Evolutionary conservation across 2,329 filamentous ascomycete species (phyloP).

Genomic region (Ophiostoma ulmi): DNA sequence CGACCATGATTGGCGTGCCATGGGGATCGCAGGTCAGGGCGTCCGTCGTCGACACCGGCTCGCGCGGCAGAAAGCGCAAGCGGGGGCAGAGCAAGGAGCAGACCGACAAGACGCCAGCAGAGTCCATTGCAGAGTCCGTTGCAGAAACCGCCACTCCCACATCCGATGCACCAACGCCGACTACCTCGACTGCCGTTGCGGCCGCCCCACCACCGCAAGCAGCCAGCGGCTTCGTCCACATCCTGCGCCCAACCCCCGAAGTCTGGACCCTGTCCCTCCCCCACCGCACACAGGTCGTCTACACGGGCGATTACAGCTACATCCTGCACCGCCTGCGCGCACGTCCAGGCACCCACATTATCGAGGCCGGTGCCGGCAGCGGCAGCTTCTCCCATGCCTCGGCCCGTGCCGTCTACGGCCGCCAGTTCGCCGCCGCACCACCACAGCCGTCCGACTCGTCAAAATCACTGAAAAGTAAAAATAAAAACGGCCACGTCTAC

Average conservation of each 20-base stretch:
- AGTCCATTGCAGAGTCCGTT: neutral
- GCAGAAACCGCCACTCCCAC: slow-evolving; percentile 1
- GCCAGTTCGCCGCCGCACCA: neutral
- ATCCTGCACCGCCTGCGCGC: slow-evolving; percentile 71
- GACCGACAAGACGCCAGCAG: neutral
- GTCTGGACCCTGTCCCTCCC: slow-evolving; percentile 76
- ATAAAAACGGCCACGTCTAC: slow-evolving; percentile 60
- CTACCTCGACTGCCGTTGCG: neutral
- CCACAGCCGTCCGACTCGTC: neutral
- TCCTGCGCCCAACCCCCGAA: slow-evolving; percentile 74
- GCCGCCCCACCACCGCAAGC: slow-evolving; percentile 40
- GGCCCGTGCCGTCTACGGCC: slow-evolving; percentile 67
- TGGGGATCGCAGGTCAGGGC: slow-evolving; percentile 93
- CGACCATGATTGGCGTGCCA: slow-evolving; percentile 67
- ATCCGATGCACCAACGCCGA: neutral
- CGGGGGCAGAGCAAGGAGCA: slow-evolving; percentile 13
- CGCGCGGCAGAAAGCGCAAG: slow-evolving; percentile 68
- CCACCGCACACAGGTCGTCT: slow-evolving; percentile 80
- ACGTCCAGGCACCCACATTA: slow-evolving; percentile 65
- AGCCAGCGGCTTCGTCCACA: slow-evolving; percentile 67
- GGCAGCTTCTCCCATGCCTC: slow-evolving; percentile 81
- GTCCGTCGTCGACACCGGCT: slow-evolving; percentile 84
- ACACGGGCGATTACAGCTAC: slow-evolving; percentile 82
- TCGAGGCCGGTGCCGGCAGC: slow-evolving; percentile 77
- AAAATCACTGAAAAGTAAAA: too few species aligned